Conservation (phyloP, 2,329 filamentous ascomycete genomes). For the Chalaropsis ovoidea region DNA sequence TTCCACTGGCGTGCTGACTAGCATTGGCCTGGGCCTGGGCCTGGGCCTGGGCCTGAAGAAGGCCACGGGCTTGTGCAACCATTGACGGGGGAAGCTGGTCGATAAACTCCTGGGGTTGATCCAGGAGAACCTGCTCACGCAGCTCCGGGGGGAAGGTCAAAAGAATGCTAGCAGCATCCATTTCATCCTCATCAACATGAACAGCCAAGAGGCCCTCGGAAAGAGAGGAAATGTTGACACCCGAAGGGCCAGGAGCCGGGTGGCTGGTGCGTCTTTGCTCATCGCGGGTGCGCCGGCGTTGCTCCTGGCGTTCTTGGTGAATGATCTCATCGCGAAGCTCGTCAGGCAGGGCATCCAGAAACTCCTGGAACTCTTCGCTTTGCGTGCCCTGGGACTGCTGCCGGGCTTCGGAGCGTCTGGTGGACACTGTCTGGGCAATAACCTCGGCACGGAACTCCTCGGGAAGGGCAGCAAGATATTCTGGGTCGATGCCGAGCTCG, state of each 20-base stretch:
- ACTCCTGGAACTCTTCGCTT: slow-evolving; percentile 81
- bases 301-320: slow-evolving; percentile 79
- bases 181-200: slow-evolving; percentile 44
- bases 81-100: slow-evolving; percentile 76
- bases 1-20: background rate
- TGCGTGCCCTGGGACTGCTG: slow-evolving; percentile 61
- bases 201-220: background rate
- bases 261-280: slow-evolving; percentile 60
- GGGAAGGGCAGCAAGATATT: slow-evolving; percentile 92
- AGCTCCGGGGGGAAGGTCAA: slow-evolving; percentile 78
- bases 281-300: slow-evolving; percentile 77
- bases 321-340: slow-evolving; percentile 86
- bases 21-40: background rate
- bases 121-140: slow-evolving; percentile 76
- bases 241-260: slow-evolving; percentile 32
- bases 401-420: slow-evolving; percentile 67
- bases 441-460: slow-evolving; percentile 95
- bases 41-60: slow-evolving; percentile 33
- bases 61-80: slow-evolving; percentile 70
- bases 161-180: slow-evolving; percentile 87
- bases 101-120: slow-evolving; percentile 81
- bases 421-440: slow-evolving; percentile 78
- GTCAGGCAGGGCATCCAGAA: slow-evolving; percentile 81
- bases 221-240: slow-evolving; percentile 6
- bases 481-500: slow-evolving; percentile 82